phyloP scores from a whole-genome alignment of 2,329 filamentous ascomycete species.

The Apiospora arundinis region DNA sequence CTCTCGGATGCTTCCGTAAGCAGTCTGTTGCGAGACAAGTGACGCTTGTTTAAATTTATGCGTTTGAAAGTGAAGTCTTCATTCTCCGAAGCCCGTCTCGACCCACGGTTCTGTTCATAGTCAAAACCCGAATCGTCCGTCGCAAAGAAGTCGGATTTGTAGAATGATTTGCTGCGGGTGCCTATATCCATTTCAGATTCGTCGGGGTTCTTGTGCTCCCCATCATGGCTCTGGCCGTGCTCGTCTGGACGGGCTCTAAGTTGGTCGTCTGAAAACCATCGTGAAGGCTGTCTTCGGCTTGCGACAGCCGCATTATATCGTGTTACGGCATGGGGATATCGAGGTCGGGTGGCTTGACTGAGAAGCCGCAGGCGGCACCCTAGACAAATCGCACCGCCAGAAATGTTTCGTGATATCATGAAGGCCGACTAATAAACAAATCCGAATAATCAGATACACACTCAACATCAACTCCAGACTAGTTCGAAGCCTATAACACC shows the following conservation, averaged over 20 bases:
- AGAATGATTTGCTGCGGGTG: background rate
- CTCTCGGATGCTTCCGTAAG: slow-evolving; percentile 31
- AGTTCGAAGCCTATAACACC: background rate
- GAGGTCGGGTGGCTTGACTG: slow-evolving; percentile 30
- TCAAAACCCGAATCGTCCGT: background rate
- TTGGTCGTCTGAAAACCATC: slow-evolving; percentile 25
- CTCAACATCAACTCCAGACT: background rate
- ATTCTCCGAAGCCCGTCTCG: background rate
- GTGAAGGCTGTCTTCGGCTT: slow-evolving; percentile 12
- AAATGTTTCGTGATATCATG: slow-evolving; percentile 44
- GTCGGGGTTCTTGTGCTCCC: background rate
- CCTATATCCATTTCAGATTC: background rate
- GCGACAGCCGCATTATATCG: slow-evolving; percentile 3
- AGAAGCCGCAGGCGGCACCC: slow-evolving; percentile 46
- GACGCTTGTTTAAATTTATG: slow-evolving; percentile 28
- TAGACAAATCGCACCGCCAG: slow-evolving; percentile 46
- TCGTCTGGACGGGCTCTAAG: slow-evolving; percentile 3
- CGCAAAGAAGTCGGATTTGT: background rate
- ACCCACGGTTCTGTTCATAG: background rate
- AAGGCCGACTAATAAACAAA: slow-evolving; percentile 24
- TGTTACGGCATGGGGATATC: slow-evolving; percentile 23
- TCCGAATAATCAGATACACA: background rate
- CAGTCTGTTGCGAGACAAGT: slow-evolving; percentile 34
- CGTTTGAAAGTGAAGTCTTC: slow-evolving; percentile 20
- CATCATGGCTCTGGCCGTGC: background rate